Evolutionary conservation across 208 protist species (phyloP).

Genomic region (Leptomonas seymouri): DNA sequence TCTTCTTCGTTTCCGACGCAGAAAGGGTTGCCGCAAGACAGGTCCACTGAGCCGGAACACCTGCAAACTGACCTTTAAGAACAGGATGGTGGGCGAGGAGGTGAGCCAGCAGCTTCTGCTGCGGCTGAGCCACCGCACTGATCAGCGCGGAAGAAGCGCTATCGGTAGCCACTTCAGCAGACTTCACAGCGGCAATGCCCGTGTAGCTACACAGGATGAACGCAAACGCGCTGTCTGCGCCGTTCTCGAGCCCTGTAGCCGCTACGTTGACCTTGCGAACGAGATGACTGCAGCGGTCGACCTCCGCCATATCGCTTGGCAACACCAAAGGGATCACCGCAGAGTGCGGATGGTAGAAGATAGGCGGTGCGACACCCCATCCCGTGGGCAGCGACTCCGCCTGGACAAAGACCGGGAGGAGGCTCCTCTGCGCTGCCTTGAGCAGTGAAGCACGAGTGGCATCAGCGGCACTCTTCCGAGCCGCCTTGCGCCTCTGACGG

Average conservation of each 20-base stretch:
- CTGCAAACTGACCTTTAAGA: conserved; percentile 10
- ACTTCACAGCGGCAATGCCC: not conserved
- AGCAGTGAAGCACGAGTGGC: conserved; percentile 2
- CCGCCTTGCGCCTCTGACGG: conserved; percentile 11
- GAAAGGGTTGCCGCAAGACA: not conserved
- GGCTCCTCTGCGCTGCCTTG: not conserved
- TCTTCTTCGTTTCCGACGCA: not conserved
- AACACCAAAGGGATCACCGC: conserved; percentile 49
- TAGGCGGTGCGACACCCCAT: conserved; percentile 44
- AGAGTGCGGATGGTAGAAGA: conserved; percentile 50
- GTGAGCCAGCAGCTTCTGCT: conserved; percentile 10
- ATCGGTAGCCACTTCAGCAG: not conserved
- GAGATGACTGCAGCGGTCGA: conserved; percentile 8
- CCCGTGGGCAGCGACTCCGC: conserved; percentile 30
- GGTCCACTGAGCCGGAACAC: conserved; percentile 5
- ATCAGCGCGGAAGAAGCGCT: not conserved
- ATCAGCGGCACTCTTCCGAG: conserved; percentile 2
- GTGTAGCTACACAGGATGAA: conserved; percentile 33
- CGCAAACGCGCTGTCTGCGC: not conserved
- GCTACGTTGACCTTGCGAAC: conserved; percentile 4
- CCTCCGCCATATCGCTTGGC: conserved; percentile 26
- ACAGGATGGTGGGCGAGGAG: conserved; percentile 24
- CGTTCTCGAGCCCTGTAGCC: not conserved
- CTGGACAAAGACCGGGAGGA: conserved; percentile 35
- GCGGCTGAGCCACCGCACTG: not conserved